Evolutionary conservation across 1,139 yeast species (phyloP).

Genomic region (Meyerozyma sp.): DNA sequence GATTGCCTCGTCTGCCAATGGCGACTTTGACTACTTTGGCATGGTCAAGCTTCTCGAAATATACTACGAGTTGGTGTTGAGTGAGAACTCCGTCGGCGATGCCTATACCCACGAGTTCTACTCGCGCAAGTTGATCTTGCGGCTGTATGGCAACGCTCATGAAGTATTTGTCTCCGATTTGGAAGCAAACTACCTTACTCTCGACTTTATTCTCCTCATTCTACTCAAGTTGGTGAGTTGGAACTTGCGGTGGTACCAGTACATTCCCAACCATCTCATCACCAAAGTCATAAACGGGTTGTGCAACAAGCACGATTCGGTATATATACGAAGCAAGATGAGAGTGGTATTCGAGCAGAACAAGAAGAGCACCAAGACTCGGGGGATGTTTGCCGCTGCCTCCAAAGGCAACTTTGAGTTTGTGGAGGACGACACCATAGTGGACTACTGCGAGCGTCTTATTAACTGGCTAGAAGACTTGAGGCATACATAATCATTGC

Average conservation of each 20-base stretch:
- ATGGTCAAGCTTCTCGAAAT: constrained; percentile 33
- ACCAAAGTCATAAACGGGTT: constrained; percentile 25
- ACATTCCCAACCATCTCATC: constrained; percentile 28
- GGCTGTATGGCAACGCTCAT: constrained; percentile 16
- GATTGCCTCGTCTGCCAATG: constrained; percentile 25
- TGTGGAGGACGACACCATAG: constrained; percentile 28
- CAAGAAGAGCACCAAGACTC: constrained; percentile 12
- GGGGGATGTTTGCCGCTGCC: constrained; percentile 5
- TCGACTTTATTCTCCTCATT: constrained; percentile 32
- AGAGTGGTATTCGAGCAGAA: constrained; percentile 32
- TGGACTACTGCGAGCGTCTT: constrained; percentile 26
- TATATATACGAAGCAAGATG: constrained; percentile 26
- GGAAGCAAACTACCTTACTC: constrained; percentile 24
- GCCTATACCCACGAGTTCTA: constrained; percentile 23
- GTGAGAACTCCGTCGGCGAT: constrained; percentile 30
- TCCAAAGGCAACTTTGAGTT: constrained; percentile 18
- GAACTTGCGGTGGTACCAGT: constrained; percentile 41
- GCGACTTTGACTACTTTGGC: constrained; percentile 38
- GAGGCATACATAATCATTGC: constrained; percentile 9
- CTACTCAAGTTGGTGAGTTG: constrained; percentile 33
- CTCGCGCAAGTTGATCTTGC: constrained; percentile 32
- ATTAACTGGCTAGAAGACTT: constrained; percentile 27
- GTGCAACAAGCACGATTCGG: constrained; percentile 25
- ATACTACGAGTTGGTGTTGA: constrained; percentile 36
- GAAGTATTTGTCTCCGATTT: constrained; percentile 20